Conservation (phyloP, 2,329 filamentous ascomycete genomes). For the Ustilaginoidea virens region DNA sequence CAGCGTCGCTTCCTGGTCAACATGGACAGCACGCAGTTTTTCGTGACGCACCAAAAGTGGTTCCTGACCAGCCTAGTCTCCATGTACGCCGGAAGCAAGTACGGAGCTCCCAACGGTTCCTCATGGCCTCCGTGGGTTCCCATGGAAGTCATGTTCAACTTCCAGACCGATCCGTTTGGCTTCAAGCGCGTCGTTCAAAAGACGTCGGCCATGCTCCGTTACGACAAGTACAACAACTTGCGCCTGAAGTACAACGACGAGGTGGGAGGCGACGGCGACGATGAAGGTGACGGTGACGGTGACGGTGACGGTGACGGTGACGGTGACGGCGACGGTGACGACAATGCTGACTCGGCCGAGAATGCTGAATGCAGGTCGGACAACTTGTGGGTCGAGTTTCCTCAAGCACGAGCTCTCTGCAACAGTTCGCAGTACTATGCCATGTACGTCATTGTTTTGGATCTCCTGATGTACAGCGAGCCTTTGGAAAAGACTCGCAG, state of each 20-base stretch:
- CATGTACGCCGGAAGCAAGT: conserved; percentile 87
- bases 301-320: conserved; percentile 44
- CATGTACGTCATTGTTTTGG: conserved; percentile 93
- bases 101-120: conserved; percentile 70
- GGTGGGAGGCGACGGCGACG: conserved; percentile 50
- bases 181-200: conserved; percentile 95
- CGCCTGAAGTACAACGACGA: conserved; percentile 96
- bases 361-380: conserved; percentile 70
- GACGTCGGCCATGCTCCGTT: conserved; percentile 84
- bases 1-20: conserved; percentile 86
- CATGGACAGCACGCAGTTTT: conserved; percentile 97
- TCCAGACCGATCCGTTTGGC: conserved; percentile 84
- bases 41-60: conserved; percentile 87
- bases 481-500: conserved; percentile 93
- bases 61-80: conserved; percentile 73
- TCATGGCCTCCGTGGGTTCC: conserved; percentile 98
- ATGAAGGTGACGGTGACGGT: conserved; percentile 23
- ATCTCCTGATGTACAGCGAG: conserved; percentile 90
- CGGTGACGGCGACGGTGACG: conserved; percentile 31
- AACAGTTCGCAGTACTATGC: conserved; percentile 96
- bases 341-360: conserved; percentile 32
- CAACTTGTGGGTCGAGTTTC: conserved; percentile 93
- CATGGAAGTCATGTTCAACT: conserved; percentile 97
- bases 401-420: conserved; percentile 83
- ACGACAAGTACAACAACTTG: conserved; percentile 96